These are phyloP conservation scores for Anisodus tanguticus DNA, from an alignment of 257 asterid species.

Conservation along the genomic window DNA sequence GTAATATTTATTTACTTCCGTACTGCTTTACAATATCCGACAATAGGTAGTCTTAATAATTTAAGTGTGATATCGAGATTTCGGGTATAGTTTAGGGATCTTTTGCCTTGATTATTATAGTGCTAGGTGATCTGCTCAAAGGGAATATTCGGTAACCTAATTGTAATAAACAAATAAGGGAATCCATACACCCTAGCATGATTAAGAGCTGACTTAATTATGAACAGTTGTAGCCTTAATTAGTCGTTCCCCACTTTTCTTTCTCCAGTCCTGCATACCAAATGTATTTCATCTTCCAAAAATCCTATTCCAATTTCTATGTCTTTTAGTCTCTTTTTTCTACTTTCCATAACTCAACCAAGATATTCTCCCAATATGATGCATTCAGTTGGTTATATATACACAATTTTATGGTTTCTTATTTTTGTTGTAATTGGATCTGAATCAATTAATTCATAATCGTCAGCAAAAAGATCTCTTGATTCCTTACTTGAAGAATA, in stretches of 20 bases:
- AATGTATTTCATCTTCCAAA: background rate
- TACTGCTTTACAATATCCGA: no score
- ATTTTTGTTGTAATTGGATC: conserved; percentile 24
- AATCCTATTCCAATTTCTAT: background rate
- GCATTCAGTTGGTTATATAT: conserved; percentile 1
- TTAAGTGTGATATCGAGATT: no score
- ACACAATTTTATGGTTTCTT: background rate
- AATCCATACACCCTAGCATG: background rate
- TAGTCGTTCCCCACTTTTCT: background rate
- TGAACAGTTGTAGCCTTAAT: background rate
- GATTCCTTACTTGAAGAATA: conserved; percentile 80
- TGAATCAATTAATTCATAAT: conserved; percentile 40
- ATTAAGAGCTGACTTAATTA: conserved; percentile 8
- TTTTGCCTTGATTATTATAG: no score
- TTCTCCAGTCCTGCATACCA: background rate
- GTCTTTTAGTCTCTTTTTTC: background rate
- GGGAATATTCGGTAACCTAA: background rate
- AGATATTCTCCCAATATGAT: background rate
- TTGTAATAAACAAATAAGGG: conserved; percentile 8
- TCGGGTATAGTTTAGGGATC: no score
- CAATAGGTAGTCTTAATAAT: no score
- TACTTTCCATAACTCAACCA: background rate
- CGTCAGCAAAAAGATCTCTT: conserved; percentile 53
- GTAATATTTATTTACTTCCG: no score
- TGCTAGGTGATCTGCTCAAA: background rate